Evolutionary conservation across 257 asterid genomes (phyloP).

Genomic region (Lycium barbarum): DNA sequence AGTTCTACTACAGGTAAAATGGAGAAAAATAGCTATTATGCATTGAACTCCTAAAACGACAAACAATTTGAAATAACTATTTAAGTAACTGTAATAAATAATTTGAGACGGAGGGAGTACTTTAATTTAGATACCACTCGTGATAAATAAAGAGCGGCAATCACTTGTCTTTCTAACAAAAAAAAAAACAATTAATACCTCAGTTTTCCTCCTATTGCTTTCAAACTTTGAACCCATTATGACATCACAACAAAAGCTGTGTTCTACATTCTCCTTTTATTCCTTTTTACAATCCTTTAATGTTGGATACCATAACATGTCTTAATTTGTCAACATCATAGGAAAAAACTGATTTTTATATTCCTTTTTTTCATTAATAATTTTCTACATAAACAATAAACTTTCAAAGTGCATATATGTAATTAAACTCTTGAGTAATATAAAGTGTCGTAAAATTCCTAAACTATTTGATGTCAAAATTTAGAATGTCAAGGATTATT

Average conservation of each 20-base stretch:
- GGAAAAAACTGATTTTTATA: not conserved
- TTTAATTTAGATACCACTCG: not conserved
- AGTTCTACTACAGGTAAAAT: too few relatives aligned
- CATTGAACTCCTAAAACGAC: too few relatives aligned
- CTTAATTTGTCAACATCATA: not conserved
- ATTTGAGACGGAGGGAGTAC: too few relatives aligned
- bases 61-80: too few relatives aligned
- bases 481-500: not conserved
- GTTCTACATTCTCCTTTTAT: not conserved
- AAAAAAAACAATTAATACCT: not conserved
- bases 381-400: not conserved
- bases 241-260: not conserved
- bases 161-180: not conserved
- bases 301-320: not conserved
- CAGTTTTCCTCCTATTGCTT: too few relatives aligned
- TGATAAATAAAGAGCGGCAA: not conserved
- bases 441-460: not conserved
- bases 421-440: not conserved
- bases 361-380: not conserved
- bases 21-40: too few relatives aligned
- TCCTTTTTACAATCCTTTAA: not conserved
- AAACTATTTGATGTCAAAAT: too few relatives aligned
- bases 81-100: too few relatives aligned
- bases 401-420: not conserved
- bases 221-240: too few relatives aligned